phyloP scores from a whole-genome alignment of 176 grass and related monocot species.

The Ensete ventricosum region DNA sequence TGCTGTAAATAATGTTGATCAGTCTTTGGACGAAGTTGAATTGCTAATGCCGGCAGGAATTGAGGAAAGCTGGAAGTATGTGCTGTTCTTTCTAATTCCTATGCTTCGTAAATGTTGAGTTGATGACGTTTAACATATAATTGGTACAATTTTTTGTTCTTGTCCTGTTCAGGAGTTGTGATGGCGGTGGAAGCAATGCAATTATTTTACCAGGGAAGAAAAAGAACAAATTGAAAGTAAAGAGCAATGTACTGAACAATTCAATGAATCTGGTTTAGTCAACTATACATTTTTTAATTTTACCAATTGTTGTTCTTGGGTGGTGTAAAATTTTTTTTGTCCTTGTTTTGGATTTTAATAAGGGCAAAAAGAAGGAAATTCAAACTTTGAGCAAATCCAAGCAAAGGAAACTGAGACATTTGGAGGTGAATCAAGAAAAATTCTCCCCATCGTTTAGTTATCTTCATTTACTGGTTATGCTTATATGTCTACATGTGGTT shows the following conservation, averaged over 20 bases:
- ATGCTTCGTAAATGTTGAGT: neutral
- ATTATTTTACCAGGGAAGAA: conserved; percentile 57
- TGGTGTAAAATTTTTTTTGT: neutral
- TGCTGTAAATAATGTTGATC: neutral
- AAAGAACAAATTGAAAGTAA: conserved; percentile 53
- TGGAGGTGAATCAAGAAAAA: conserved; percentile 36
- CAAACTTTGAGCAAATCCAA: conserved; percentile 72
- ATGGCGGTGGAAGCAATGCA: conserved; percentile 52
- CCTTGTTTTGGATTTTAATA: conserved; percentile 37
- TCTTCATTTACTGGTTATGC: neutral
- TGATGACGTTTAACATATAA: neutral
- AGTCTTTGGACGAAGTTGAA: neutral
- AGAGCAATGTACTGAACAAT: conserved; percentile 40
- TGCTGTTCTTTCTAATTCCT: neutral
- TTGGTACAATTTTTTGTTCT: neutral
- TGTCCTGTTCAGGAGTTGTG: conserved; percentile 17
- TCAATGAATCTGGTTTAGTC: neutral
- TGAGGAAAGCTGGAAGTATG: neutral
- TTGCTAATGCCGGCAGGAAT: neutral
- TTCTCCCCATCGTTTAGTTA: neutral
- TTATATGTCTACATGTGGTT: neutral
- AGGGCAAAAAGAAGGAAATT: conserved; percentile 37
- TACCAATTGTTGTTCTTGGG: neutral
- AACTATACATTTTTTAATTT: neutral
- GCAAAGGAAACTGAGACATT: conserved; percentile 56